These are phyloP conservation scores for Sarocladium brachiariae DNA, from an alignment of 2,329 filamentous ascomycete species.

Conservation along the genomic window DNA sequence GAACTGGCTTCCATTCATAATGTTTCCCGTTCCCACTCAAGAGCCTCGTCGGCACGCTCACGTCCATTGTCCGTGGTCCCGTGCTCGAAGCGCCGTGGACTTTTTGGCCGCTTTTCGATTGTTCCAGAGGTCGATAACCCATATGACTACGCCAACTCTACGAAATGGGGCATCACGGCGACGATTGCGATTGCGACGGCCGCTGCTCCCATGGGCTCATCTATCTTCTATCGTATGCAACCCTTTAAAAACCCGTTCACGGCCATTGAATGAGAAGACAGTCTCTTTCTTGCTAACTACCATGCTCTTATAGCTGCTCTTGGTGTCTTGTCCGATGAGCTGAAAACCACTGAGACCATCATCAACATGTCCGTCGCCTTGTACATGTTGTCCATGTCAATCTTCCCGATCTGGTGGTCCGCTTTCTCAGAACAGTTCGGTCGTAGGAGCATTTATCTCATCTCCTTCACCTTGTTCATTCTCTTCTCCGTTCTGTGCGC, in stretches of 20 bases:
- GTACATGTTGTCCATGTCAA: slow-evolving; percentile 77
- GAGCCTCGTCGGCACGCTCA: slow-evolving; percentile 8
- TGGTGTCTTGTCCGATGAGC: slow-evolving; percentile 52
- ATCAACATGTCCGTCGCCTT: slow-evolving; percentile 71
- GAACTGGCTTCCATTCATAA: not conserved
- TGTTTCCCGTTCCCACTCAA: slow-evolving; percentile 5
- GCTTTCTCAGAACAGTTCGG: slow-evolving; percentile 70
- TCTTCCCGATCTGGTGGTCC: slow-evolving; percentile 84
- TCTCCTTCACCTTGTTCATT: slow-evolving; percentile 66
- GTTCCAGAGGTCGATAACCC: slow-evolving; percentile 75
- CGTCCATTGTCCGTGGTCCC: slow-evolving; percentile 32
- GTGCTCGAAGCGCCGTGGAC: slow-evolving; percentile 53
- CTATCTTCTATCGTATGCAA: slow-evolving; percentile 70
- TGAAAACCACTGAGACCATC: slow-evolving; percentile 56
- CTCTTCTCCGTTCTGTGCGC: slow-evolving; percentile 66
- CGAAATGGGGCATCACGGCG: slow-evolving; percentile 80
- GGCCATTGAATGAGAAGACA: too few species aligned
- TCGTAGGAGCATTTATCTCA: slow-evolving; percentile 70
- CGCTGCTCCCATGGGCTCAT: slow-evolving; percentile 74
- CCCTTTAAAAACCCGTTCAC: too few species aligned
- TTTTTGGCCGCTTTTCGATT: slow-evolving; percentile 63
- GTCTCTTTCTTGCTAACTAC: slow-evolving; percentile 11
- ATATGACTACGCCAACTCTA: slow-evolving; percentile 62
- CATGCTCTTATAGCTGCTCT: slow-evolving; percentile 51
- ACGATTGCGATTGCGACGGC: slow-evolving; percentile 71